Base-by-base conservation (phyloP, 225 moss, liverwort and hornwort species). In the Bryum argenteum region DNA sequence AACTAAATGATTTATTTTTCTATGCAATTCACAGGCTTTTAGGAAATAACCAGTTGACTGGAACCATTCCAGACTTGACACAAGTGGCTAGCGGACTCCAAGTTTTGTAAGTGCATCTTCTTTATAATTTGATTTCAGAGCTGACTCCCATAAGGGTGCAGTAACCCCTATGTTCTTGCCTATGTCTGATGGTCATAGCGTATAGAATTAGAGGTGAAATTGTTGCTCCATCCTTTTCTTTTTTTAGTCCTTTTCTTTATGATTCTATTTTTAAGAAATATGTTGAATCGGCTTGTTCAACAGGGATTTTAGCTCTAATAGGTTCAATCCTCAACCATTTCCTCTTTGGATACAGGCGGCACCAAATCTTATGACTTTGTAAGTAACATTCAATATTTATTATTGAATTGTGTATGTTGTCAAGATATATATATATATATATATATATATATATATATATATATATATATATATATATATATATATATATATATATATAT, bases 251-350 rank as follows among this genome's bases (percentile, higher is more conserved):
- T n/a, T n/a, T n/a, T n/a, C n/a, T 44, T 10, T 38, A 16, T n/a
- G n/a, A n/a, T n/a, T n/a, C n/a, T 26, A 47, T 24, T 10, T 17
- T 22, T 68, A 23, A n/a, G n/a, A n/a, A n/a, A 67, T 37, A 43
- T 43, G 15, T 70, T 40, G 61, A 75, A 21, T 57, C 59, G 70
- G 14, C n/a, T 54, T 24, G 20, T 33, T 33, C 3, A 3, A 55
- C 80, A 95, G 95, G 67, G 95, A 92, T 74, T 61, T 95, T 57
- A 81, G 90, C 81, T 8, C 80, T 1, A 95, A 95, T 54, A 11
- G 19, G 5, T 90, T 89, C 9, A 37, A 66, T 15, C 19, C 58
- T 14, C 77, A 74, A 17, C 14, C 62, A n/a, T 71, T 90, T 63
- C 95, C 92, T 43, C 0, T 38, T 0, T 95, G 92, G 90, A 33